Evolutionary conservation across 192 early-diverging fungal genomes (phyloP).

Genomic region (Coemansia sp.): DNA sequence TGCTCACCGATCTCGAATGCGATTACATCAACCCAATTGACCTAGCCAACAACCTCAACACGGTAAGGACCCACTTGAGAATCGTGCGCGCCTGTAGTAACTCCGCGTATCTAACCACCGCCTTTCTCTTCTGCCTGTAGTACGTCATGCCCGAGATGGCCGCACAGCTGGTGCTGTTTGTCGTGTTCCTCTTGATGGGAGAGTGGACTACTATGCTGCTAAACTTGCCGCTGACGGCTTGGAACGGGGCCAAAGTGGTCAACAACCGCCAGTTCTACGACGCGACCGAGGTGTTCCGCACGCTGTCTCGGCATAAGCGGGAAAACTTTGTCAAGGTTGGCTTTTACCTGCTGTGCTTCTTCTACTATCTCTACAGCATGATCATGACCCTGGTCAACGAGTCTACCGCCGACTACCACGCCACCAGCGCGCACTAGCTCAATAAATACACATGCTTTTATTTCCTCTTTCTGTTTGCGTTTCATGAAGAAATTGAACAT

Average conservation of each 20-base stretch:
- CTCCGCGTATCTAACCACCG: neutral
- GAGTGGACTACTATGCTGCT: slow-evolving; percentile 83
- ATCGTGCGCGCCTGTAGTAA: slow-evolving; percentile 1
- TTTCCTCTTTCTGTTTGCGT: neutral
- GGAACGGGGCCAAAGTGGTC: slow-evolving; percentile 83
- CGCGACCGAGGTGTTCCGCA: slow-evolving; percentile 98
- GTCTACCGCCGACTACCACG: slow-evolving; percentile 34
- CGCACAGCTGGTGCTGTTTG: slow-evolving; percentile 77
- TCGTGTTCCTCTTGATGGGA: slow-evolving; percentile 82
- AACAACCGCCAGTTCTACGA: slow-evolving; percentile 91
- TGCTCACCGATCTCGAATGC: slow-evolving; percentile 86
- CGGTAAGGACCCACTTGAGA: slow-evolving; percentile 54
- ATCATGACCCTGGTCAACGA: slow-evolving; percentile 59
- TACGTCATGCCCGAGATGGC: slow-evolving; percentile 94
- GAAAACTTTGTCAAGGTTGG: slow-evolving; percentile 97
- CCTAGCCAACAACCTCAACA: slow-evolving; percentile 93
- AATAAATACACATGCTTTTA: neutral
- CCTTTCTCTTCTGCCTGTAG: slow-evolving; percentile 43
- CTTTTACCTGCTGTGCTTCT: slow-evolving; percentile 94
- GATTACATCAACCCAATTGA: slow-evolving; percentile 99
- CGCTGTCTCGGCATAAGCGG: slow-evolving; percentile 87
- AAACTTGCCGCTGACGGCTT: slow-evolving; percentile 83
- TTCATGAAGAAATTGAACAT: slow-evolving; percentile 3
- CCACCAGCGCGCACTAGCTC: slow-evolving; percentile 20
- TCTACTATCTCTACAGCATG: slow-evolving; percentile 84